Evolutionary conservation across 1,284 basidiomycete species (phyloP).

Genomic region (Megacollybia platyphylla): DNA sequence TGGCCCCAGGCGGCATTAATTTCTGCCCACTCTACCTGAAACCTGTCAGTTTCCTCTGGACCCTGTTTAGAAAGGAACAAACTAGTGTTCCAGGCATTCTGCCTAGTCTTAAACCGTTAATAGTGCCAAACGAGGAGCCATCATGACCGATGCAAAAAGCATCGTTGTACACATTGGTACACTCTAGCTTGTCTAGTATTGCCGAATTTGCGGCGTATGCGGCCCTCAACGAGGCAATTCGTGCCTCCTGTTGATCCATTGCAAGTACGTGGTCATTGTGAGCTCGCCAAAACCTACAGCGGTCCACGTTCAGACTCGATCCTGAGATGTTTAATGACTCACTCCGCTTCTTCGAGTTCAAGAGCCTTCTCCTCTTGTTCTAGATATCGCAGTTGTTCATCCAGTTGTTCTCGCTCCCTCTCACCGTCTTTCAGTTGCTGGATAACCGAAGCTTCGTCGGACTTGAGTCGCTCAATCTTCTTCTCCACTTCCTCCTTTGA

Average conservation of each 20-base stretch:
- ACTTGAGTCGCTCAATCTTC: constrained; percentile 61
- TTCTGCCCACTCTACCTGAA: constrained; percentile 91
- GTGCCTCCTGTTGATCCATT: constrained; percentile 52
- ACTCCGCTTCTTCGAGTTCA: constrained; percentile 73
- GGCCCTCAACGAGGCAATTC: constrained; percentile 59
- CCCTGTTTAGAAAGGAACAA: constrained; percentile 13
- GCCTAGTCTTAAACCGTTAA: constrained; percentile 90
- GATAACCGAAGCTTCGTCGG: constrained; percentile 63
- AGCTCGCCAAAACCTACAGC: constrained; percentile 70
- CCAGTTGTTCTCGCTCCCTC: constrained; percentile 61
- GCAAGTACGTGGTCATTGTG: constrained; percentile 63
- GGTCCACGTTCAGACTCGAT: constrained; percentile 4
- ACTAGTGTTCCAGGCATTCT: constrained; percentile 70
- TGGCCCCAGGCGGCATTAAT: constrained; percentile 99
- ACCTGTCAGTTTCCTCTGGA: constrained; percentile 2
- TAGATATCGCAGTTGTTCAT: constrained; percentile 59
- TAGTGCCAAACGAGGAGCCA: constrained; percentile 79
- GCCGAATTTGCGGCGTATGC: constrained; percentile 66
- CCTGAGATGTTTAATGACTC: constrained; percentile 17
- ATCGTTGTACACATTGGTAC: constrained; percentile 97
- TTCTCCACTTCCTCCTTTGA: constrained; percentile 52
- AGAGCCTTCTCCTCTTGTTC: constrained; percentile 68
- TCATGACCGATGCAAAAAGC: constrained; percentile 97
- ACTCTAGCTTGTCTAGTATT: constrained; percentile 76
- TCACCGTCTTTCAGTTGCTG: constrained; percentile 67